Conservation (phyloP, 257 asterid genomes). For the Solanum pimpinellifolium region DNA sequence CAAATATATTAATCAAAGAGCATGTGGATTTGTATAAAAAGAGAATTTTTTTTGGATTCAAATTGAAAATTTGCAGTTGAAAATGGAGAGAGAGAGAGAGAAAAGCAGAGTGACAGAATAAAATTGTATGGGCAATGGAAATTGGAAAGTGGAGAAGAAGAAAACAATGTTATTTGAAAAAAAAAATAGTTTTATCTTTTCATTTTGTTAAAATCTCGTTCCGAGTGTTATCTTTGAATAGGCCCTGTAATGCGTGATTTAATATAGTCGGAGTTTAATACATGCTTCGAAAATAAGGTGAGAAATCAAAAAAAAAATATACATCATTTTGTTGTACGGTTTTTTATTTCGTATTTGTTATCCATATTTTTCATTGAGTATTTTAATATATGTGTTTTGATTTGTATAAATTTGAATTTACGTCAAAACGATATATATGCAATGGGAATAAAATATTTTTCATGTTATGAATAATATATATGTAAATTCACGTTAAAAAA, state of each 20-base stretch:
- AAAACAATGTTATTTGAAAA: neutral
- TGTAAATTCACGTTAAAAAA: too few relatives aligned
- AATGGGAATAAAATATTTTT: too few relatives aligned
- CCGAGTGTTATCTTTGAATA: rapidly evolving
- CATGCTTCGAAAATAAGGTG: neutral
- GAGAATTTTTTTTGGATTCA: neutral
- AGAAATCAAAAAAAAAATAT: neutral
- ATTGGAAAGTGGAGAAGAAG: conserved; percentile 1
- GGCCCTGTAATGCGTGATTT: rapidly evolving
- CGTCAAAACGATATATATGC: neutral
- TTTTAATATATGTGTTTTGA: neutral
- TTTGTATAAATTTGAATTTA: neutral
- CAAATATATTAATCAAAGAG: neutral
- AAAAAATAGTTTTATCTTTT: neutral
- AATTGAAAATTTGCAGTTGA: neutral
- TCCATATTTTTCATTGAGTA: neutral
- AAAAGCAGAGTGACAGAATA: neutral
- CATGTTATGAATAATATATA: neutral
- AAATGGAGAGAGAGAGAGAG: neutral
- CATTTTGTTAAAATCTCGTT: neutral
- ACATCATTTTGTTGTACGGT: neutral
- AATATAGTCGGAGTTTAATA: rapidly evolving
- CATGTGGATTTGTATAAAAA: conserved; percentile 4
- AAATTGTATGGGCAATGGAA: conserved; percentile 1
- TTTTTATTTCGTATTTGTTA: neutral